Base-by-base conservation (phyloP, 176 grass and related monocot species). In the Bolboschoenus planiculmis region DNA sequence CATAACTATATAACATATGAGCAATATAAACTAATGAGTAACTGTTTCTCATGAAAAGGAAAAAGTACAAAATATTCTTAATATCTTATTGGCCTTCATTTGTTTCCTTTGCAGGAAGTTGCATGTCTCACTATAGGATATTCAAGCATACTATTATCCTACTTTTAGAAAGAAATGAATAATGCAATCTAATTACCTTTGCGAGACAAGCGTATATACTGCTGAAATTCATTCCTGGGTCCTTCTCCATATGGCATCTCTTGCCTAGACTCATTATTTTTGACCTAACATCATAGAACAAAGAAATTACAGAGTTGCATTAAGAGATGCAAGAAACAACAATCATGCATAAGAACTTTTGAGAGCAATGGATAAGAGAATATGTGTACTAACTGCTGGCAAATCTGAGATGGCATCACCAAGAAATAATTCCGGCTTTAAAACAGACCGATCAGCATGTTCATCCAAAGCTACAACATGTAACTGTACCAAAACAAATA, bases 381-480 rank as follows among this genome's bases (percentile, higher is more conserved):
- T 64, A 63, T 5, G 1, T 7, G 37, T 9, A 83, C 84, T 82
- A 80, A 86, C 96, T 73, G 18, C 21, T 44, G 96, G 96, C 53
- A 98, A 66, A 57, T 98, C 96, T 26, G 96, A 98, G 68, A 98
- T 88, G 1, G 92, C 96, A 78, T 95, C 96, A 26, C 81, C 84
- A 43, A 95, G 91, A 37, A 88, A 58, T 43, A 98, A 36, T 2
- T 90, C 92, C 3, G 83, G 74, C 23, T 91, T 89, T 64, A 98
- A 77, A 1, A 55, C 2, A 2, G 87, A 89, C 6, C 54, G 78
- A 9, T 95, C 82, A 0, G 84, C 57, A 53, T 16, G n/a, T 70
- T 89, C 96, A 37, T 98, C 90, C 58, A 93, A 98, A 14, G 96
- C 96, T 33, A 98, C 96, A 58, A 95, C 79, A 42, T 83, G 83